A percentile compares a stretch with the other conserved stretches of the same genome.
Evolutionary conservation across 768 basidiomycete genomes (phyloP).

Genomic region (Mycena amicta): DNA sequence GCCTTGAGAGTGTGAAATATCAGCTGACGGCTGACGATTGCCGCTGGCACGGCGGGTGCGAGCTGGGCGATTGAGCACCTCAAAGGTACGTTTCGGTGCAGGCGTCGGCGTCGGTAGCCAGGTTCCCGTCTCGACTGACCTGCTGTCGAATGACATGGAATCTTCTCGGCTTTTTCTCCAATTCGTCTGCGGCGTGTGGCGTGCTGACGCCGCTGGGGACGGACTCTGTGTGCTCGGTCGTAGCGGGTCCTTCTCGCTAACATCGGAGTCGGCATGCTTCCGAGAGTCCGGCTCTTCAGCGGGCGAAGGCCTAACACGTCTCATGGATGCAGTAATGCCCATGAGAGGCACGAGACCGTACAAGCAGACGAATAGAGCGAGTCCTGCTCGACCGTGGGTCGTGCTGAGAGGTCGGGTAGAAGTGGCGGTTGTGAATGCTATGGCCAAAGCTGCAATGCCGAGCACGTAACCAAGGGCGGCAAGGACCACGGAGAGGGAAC

Average conservation of each 20-base stretch:
- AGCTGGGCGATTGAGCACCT: conserved; percentile 53
- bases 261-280: conserved; percentile 28
- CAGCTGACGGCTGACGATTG: conserved; percentile 31
- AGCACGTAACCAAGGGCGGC: conserved; percentile 50
- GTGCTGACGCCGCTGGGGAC: conserved; percentile 46
- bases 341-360: conserved; percentile 55
- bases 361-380: conserved; percentile 63
- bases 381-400: conserved; percentile 63
- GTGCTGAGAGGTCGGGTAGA: conserved; percentile 48
- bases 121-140: conserved; percentile 34
- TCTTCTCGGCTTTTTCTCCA: conserved; percentile 48
- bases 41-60: conserved; percentile 37
- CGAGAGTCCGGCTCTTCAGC: conserved; percentile 14
- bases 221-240: conserved; percentile 40
- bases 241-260: conserved; percentile 31
- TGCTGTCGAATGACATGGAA: conserved; percentile 45
- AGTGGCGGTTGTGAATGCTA: conserved; percentile 58
- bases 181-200: conserved; percentile 44
- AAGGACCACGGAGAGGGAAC: conserved; percentile 27
- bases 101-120: conserved; percentile 42
- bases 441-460: conserved; percentile 64
- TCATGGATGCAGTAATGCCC: conserved; percentile 20
- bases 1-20: conserved; percentile 37
- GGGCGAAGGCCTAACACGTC: conserved; percentile 13
- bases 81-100: conserved; percentile 45